phyloP scores from a whole-genome alignment of 306 rosid species.

The Castanopsis chinensis region DNA sequence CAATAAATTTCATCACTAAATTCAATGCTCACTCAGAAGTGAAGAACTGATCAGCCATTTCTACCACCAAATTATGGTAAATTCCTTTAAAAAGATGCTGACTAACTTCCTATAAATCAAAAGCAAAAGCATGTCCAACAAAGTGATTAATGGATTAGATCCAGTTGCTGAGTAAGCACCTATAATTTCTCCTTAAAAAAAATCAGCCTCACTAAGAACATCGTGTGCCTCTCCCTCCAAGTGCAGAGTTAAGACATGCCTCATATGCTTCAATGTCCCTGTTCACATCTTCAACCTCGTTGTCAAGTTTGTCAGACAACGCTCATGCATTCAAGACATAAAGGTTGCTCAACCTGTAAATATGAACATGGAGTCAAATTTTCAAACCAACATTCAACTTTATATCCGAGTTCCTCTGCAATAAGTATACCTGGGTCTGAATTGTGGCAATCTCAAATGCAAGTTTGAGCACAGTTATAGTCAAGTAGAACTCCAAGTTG shows the following conservation, averaged over 20 bases:
- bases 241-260: conserved; percentile 66
- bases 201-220: conserved; percentile 86
- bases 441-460: conserved; percentile 94
- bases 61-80: neutral
- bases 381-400: neutral
- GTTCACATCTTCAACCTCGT: conserved; percentile 89
- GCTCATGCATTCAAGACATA: conserved; percentile 96
- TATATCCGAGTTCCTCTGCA: neutral
- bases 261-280: conserved; percentile 86
- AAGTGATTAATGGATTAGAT: conserved; percentile 14
- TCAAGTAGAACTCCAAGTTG: conserved; percentile 70
- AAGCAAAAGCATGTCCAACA: neutral
- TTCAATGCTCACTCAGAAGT: neutral
- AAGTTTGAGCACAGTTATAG: conserved; percentile 67
- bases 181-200: conserved; percentile 85
- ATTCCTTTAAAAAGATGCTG: conserved; percentile 5
- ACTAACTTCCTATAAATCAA: neutral
- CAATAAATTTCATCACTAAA: neutral
- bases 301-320: conserved; percentile 87
- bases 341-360: conserved; percentile 89
- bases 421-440: conserved; percentile 70
- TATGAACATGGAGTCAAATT: neutral
- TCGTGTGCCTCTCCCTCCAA: conserved; percentile 81
- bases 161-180: conserved; percentile 44
- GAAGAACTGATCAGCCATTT: too few species aligned